Evolutionary conservation across 495 filamentous ascomycete species (phyloP), one percentile per base, ranked within the genome.

Genomic region (Corynascus novoguineensis): DNA sequence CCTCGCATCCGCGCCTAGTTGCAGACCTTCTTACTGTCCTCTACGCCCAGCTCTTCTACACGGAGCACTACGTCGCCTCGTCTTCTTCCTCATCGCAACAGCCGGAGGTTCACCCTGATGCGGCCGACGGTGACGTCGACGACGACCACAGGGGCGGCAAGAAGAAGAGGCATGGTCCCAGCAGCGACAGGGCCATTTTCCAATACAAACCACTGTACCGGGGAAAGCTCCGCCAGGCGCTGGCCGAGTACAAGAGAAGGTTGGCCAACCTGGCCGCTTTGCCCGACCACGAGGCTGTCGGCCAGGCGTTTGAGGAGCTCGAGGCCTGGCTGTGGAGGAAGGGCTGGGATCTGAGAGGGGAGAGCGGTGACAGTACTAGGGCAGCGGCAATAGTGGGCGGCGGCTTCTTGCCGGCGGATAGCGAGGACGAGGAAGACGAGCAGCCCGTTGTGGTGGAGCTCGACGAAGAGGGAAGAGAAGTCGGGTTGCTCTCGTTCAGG

Each of bases 381-480:
- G 69, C 29, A 57, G 72, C 10, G 60, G 83, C 68, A 60, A 90
- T 38, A 7, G 37, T 6, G 70, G 89, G 90, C 66, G 87, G n/a
- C n/a, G n/a, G n/a, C n/a, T n/a, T n/a, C n/a, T n/a, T 90, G 63
- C 87, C 85, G 22, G 89, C 92, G 68, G 73, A 83, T 62, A 84
- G 95, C 50, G 54, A 93, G 44, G 44, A 47, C 8, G 40, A 44
- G 65, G 90, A 96, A 17, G 92, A 96, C 65, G 92, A 90, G 75
- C 85, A 87, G 57, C 93, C 92, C 15, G 78, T 87, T 22, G 70
- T 98, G 17, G 89, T 98, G 5, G 83, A 90, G 49, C 62, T 91
- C 61, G 78, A 81, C 48, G 71, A 70, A 25, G 63, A 69, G 17
- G 79, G 79, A n/a, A 66, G 69, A 25, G 76, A 82, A 63, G 61